Conservation (phyloP, 345 rosid species). For the Erysimum cheiranthoides region DNA sequence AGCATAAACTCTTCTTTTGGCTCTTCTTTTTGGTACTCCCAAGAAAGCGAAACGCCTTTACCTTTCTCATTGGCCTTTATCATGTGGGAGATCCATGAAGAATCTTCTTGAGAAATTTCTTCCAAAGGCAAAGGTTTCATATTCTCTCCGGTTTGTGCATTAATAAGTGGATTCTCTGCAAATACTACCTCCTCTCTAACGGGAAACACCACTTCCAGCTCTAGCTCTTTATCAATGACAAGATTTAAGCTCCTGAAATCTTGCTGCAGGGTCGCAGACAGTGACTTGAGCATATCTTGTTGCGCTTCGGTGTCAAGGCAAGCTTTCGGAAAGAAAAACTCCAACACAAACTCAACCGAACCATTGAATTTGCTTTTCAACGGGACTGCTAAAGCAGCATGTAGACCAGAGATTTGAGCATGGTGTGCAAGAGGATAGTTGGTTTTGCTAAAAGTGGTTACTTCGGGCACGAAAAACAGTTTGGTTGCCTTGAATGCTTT, state of each 20-base stretch:
- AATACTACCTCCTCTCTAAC: slow-evolving; percentile 46
- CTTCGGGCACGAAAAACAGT: slow-evolving; percentile 70
- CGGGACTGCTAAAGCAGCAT: slow-evolving; percentile 82
- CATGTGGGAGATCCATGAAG: slow-evolving; percentile 69
- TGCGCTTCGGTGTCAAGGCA: slow-evolving; percentile 59
- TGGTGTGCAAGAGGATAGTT: slow-evolving; percentile 90
- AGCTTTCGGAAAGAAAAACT: slow-evolving; percentile 79
- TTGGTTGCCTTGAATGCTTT: slow-evolving; percentile 63
- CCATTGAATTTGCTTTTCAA: slow-evolving; percentile 55
- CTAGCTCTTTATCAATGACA: slow-evolving; percentile 59
- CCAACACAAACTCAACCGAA: slow-evolving; percentile 77
- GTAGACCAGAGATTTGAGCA: slow-evolving; percentile 77
- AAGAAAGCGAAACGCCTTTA: slow-evolving; percentile 64
- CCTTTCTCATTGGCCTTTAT: slow-evolving; percentile 72
- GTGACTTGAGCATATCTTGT: slow-evolving; percentile 53
- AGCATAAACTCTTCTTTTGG: slow-evolving; percentile 70
- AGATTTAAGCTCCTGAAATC: slow-evolving; percentile 59
- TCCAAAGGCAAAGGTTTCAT: slow-evolving; percentile 48
- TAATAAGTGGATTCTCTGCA: slow-evolving; percentile 39
- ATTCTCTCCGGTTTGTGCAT: slow-evolving; percentile 35
- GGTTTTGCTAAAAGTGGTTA: slow-evolving; percentile 71
- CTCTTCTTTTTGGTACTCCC: slow-evolving; percentile 68
- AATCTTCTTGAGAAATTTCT: slow-evolving; percentile 55
- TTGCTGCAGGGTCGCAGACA: slow-evolving; percentile 58
- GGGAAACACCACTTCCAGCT: slow-evolving; percentile 57